Base-by-base conservation (phyloP, 2,329 filamentous ascomycete species). In the Dactylonectria estremocensis region DNA sequence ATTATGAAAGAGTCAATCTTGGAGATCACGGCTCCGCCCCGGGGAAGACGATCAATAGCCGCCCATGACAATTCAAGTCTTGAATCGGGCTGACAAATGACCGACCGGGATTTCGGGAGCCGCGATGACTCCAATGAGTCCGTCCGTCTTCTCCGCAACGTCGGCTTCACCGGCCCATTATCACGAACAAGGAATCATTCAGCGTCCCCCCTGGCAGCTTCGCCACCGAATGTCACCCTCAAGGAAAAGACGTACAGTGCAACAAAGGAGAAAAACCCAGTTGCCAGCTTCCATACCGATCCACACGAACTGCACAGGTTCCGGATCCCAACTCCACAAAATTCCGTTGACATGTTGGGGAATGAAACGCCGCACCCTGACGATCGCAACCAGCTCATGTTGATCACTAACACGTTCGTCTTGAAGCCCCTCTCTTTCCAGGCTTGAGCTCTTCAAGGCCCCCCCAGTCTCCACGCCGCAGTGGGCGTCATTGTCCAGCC, bases 331-430 rank as follows among this genome's bases (percentile, higher is more conserved):
- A 49, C 56, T 49, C 56, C 56, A 50, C 56, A 59, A 59, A 37
- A 22, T 22, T 35, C 20, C 9, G 45, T 50, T 31, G 10, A 37
- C 18, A 40, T 24, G 46, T 45, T 31, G 55, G 24, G 58, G 40
- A 18, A 43, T 61, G 59, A 61, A 55, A 61, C 59, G 40, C 56
- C 45, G 46, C 24, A 28, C 58, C 49, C 37, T 61, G 37, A 46
- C 46, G 48, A 61, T 61, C 58, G 18, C 24, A 35, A 3, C 33
- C 58, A 53, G 3, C 45, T 43, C n/a, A 16, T 18, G 49, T 33
- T 61, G 58, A 61, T 61, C 49, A 22, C 31, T 22, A 45, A 53
- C 58, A 14, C n/a, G 37, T 45, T 43, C 33, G 45, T 43, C 6
- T 28, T 11, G 14, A 14, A n/a, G 16, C 40, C 14, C 40, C 40